These are phyloP conservation scores for Leccinum fibrillosum DNA, from an alignment of 768 basidiomycete genomes.

Conservation along the genomic window DNA sequence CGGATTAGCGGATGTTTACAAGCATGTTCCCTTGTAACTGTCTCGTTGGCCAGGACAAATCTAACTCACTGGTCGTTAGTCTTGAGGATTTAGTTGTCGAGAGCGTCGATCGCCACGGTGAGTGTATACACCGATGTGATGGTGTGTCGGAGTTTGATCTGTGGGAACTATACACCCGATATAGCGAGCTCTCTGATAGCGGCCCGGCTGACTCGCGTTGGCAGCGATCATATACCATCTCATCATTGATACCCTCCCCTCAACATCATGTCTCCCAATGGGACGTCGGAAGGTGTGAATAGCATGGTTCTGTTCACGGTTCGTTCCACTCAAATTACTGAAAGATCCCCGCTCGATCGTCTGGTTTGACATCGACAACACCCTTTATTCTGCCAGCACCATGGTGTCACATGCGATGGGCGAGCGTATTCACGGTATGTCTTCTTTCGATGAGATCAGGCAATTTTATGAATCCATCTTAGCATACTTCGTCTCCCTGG, in stretches of 20 bases:
- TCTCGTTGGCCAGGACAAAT: conserved; percentile 18
- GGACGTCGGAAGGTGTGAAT: conserved; percentile 24
- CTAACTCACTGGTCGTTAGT: conserved; percentile 39
- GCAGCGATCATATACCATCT: conserved; percentile 1
- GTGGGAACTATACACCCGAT: conserved; percentile 26
- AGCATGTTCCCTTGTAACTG: not conserved
- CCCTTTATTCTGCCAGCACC: conserved; percentile 74
- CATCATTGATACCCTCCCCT: conserved; percentile 23
- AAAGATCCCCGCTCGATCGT: conserved; percentile 59
- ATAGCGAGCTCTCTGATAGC: not conserved
- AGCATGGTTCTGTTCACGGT: not conserved
- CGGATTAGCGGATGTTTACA: not conserved
- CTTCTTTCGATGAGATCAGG: not conserved
- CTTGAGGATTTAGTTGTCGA: conserved; percentile 41
- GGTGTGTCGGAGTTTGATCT: conserved; percentile 21
- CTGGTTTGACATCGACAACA: conserved; percentile 89
- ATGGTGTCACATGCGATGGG: conserved; percentile 80
- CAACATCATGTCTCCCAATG: conserved; percentile 19
- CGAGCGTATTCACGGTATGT: conserved; percentile 67
- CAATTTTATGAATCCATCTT: not conserved
- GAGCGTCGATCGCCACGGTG: conserved; percentile 25
- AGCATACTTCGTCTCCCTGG: conserved; percentile 77
- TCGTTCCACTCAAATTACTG: not conserved
- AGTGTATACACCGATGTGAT: conserved; percentile 10
- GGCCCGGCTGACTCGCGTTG: not conserved